These are phyloP conservation scores for Boletus speciosus DNA, from an alignment of 768 basidiomycete genomes.

Conservation along the genomic window DNA sequence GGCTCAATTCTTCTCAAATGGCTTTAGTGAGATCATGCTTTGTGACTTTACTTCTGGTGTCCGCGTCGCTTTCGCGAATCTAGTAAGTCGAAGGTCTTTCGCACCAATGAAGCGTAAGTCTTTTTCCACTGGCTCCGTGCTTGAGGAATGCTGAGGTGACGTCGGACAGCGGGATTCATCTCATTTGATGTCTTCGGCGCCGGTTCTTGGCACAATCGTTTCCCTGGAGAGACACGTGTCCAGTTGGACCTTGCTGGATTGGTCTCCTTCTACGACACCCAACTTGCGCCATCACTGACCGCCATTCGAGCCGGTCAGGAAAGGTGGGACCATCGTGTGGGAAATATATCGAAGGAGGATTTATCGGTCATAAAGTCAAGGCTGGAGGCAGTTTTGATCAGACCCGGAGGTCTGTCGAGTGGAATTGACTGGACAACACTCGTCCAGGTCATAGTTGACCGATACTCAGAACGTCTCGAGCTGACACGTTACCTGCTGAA, in stretches of 20 bases:
- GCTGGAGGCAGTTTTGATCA: conserved; percentile 4
- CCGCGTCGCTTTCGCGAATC: conserved; percentile 17
- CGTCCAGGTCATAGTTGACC: conserved; percentile 27
- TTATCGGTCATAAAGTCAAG: conserved; percentile 3
- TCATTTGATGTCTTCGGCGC: conserved; percentile 8
- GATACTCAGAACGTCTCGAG: conserved; percentile 32
- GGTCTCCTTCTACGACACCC: conserved; percentile 37
- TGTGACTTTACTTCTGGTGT: conserved; percentile 33
- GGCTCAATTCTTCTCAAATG: neutral
- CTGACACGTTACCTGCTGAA: conserved; percentile 22
- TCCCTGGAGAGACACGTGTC: conserved; percentile 36
- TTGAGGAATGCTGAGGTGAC: neutral
- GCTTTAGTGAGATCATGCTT: conserved; percentile 35
- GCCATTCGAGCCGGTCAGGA: conserved; percentile 20
- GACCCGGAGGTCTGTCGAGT: conserved; percentile 17
- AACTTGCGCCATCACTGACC: conserved; percentile 31
- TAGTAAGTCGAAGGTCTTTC: neutral
- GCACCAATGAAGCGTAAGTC: neutral
- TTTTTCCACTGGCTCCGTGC: neutral
- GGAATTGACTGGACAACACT: conserved; percentile 36
- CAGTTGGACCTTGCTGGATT: conserved; percentile 32
- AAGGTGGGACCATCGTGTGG: conserved; percentile 32
- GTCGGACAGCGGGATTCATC: neutral
- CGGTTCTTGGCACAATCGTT: conserved; percentile 34
- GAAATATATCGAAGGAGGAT: conserved; percentile 26